Evolutionary conservation across 1,139 yeast genomes (phyloP).

Genomic region (Lodderomyces jiufengensis): DNA sequence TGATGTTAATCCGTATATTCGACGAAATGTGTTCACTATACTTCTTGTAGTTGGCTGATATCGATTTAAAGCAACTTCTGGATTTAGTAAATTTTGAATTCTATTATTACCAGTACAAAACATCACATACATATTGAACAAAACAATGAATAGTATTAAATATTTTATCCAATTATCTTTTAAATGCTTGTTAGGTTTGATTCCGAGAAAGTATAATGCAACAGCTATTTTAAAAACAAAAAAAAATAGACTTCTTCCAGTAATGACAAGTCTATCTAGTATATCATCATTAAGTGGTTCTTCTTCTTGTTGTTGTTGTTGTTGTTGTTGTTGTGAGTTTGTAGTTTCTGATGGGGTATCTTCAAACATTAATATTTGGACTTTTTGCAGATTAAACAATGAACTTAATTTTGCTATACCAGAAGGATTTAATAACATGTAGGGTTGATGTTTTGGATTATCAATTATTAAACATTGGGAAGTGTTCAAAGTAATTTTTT

Average conservation of each 20-base stretch:
- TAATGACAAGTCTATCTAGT: slow-evolving; percentile 7
- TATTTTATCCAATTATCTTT: slow-evolving; percentile 13
- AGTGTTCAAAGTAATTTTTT: slow-evolving; percentile 26
- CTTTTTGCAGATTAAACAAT: slow-evolving; percentile 21
- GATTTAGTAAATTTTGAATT: slow-evolving; percentile 5
- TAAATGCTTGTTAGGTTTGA: slow-evolving; percentile 11
- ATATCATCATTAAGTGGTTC: slow-evolving; percentile 7
- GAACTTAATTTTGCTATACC: slow-evolving; percentile 30
- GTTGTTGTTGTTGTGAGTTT: not conserved
- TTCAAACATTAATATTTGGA: slow-evolving; percentile 14
- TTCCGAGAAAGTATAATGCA: slow-evolving; percentile 9
- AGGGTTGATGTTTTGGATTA: slow-evolving; percentile 31
- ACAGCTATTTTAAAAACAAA: slow-evolving; percentile 8
- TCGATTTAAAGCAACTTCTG: not conserved
- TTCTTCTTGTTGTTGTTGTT: not conserved
- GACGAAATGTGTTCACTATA: not conserved
- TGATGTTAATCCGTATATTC: not conserved
- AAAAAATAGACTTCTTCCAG: slow-evolving; percentile 11
- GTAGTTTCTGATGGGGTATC: not conserved
- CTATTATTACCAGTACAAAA: slow-evolving; percentile 11
- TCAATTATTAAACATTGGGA: slow-evolving; percentile 46
- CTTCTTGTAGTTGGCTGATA: slow-evolving; percentile 2
- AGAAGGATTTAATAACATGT: slow-evolving; percentile 33
- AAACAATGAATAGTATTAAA: slow-evolving; percentile 6
- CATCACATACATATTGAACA: slow-evolving; percentile 11